Evolutionary conservation across 108 stramenopile species (phyloP), one percentile per base, ranked within the genome.

Genomic region (Fragilariopsis cylindrus): DNA sequence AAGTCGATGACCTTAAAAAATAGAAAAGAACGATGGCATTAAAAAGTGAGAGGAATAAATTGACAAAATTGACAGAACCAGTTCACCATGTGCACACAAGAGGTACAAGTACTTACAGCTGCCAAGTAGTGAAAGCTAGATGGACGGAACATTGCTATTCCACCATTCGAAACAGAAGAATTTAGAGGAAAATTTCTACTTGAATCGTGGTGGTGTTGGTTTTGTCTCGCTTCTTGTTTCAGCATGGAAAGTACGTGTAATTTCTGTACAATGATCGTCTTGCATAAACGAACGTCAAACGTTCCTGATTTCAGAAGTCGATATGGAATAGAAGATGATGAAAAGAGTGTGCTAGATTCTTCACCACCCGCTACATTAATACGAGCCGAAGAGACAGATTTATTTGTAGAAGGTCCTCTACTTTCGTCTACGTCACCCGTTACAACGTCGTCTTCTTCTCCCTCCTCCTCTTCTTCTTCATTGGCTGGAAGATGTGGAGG

Each of bases 201-300:
- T 50, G 56, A 11, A 39, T 16, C 46, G 13, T 9, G 50, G 50
- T 40, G 42, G 40, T 48, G 13, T 11, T 11, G 56, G 79, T 63
- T 65, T 75, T 52, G 42, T 66, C 72, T 13, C 45, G 62, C 72
- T 49, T 41, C 39, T 56, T 76, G 45, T 9, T 74, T 75, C 67
- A 87, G 74, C 60, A 95, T 48, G 8, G 89, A 82, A 47, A 84
- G 60, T 3, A 93, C 92, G 46, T 88, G 81, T 13, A 93, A 79
- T 71, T 93, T 89, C 12, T 88, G 76, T n/a, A 90, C 64, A 80
- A 96, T 93, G 43, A 81, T 76, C 3, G 74, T 62, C 47, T 73
- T 84, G 81, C 92, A 93, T 2, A 56, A 49, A 3, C 88, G 84
- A 53, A 87, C 63, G 57, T 96, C 95, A 57, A 90, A 93, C 21